Evolutionary conservation across 1,284 basidiomycete species (phyloP).

Genomic region (Heterobasidion irregulare): DNA sequence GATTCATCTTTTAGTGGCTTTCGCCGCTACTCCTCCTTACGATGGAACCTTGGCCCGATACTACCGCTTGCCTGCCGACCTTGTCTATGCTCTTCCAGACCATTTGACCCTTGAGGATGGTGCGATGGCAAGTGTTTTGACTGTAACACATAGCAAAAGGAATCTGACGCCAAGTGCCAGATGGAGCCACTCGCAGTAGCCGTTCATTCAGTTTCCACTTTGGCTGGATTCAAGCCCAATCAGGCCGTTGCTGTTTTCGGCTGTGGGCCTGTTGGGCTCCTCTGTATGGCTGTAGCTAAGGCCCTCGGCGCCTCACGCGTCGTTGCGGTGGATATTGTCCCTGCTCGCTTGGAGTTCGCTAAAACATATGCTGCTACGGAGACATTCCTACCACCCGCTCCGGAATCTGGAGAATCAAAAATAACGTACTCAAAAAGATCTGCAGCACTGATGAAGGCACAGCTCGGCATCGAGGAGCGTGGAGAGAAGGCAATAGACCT

Average conservation of each 20-base stretch:
- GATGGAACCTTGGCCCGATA: constrained; percentile 84
- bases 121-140: constrained; percentile 52
- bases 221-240: constrained; percentile 67
- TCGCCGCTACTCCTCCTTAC: constrained; percentile 86
- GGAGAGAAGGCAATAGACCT: constrained; percentile 58
- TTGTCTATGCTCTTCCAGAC: constrained; percentile 68
- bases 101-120: constrained; percentile 76
- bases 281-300: constrained; percentile 89
- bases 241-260: constrained; percentile 78
- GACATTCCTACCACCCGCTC: constrained; percentile 59
- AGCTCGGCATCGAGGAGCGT: constrained; percentile 51
- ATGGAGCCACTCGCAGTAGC: constrained; percentile 95
- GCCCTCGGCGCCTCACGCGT: constrained; percentile 79
- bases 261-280: constrained; percentile 89
- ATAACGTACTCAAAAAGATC: constrained; percentile 65
- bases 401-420: constrained; percentile 57
- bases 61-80: constrained; percentile 69
- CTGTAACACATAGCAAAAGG: not conserved
- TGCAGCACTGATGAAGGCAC: constrained; percentile 48
- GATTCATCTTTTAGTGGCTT: constrained; percentile 38
- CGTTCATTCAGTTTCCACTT: constrained; percentile 78
- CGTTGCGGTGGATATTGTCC: constrained; percentile 82
- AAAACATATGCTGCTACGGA: constrained; percentile 85
- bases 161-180: constrained; percentile 25
- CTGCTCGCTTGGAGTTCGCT: constrained; percentile 81